These are phyloP conservation scores for Umbelopsis sp. DNA, from an alignment of 371 early-diverging fungal genomes.

Conservation along the genomic window DNA sequence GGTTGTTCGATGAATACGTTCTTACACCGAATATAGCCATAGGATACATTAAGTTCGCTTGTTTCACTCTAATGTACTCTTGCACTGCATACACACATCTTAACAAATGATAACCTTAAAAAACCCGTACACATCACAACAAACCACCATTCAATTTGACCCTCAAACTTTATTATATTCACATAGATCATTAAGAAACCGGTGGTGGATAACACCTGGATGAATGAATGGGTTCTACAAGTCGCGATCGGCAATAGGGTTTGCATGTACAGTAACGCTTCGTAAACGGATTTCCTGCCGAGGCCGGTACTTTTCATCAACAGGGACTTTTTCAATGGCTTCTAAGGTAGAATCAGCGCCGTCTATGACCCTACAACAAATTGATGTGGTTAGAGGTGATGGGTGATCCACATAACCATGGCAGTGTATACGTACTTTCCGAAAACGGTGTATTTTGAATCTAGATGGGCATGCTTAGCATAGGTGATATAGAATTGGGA, in stretches of 20 bases:
- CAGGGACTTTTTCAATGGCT: conserved; percentile 85
- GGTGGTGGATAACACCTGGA: neutral
- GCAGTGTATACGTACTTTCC: conserved; percentile 71
- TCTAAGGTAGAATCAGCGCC: conserved; percentile 86
- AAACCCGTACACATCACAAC: too few species aligned
- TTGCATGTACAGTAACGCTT: conserved; percentile 92
- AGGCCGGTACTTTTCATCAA: conserved; percentile 85
- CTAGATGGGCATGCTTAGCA: conserved; percentile 81
- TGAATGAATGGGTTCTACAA: neutral
- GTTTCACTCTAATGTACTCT: too few species aligned
- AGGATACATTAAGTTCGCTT: too few species aligned
- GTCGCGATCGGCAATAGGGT: conserved; percentile 83
- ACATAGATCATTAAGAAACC: neutral
- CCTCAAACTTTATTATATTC: neutral
- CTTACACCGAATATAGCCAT: too few species aligned
- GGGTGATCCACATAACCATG: too few species aligned
- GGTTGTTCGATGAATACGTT: too few species aligned
- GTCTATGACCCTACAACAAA: conserved; percentile 76
- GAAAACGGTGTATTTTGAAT: conserved; percentile 93
- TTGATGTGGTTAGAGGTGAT: neutral
- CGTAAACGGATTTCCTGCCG: conserved; percentile 79
- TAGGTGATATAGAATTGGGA: conserved; percentile 96
- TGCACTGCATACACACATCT: too few species aligned
- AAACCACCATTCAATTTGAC: neutral
- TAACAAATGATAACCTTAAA: too few species aligned